Evolutionary conservation across 768 basidiomycete genomes (phyloP), one percentile per base, ranked within the genome.

Genomic region (Suillus occidentalis): DNA sequence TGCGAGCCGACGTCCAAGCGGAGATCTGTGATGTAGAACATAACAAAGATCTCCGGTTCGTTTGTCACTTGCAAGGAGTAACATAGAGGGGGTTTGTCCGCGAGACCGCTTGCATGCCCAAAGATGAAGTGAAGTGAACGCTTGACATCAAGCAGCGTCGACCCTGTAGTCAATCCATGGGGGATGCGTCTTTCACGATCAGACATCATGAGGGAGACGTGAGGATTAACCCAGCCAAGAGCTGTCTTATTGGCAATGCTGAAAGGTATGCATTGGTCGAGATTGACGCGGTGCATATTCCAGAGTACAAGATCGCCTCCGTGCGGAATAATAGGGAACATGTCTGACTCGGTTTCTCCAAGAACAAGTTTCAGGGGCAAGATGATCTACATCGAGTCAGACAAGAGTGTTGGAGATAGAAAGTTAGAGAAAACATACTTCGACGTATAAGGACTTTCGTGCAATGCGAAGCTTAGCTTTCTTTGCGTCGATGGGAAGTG

Each of bases 381-480:
- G 14, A 71, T 62, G 14, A 76, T 74, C 75, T 71, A 66, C 45
- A 42, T 49, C 43, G 36, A 43, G n/a, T 9, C 18, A 20, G 4
- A 14, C 50, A 12, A 9, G 18, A 56, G 7, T 47, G 45, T 28
- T 12, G 5, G 14, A 16, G 14, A 12, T 8, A 40, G 14, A 20
- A 14, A 9, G 0, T 22, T 9, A 10, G 4, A 43, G 8, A 22
- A 4, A 34, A 65, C 71, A 3, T 28, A 77, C 77, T 71, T 77
- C 79, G 5, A 87, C 73, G 63, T 84, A 88, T 31, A 71, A 77
- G 1, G 85, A 88, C 67, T 84, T 86, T 45, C 87, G 79, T 10
- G 87, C 87, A 40, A 87, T 68, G 6, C 84, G 79, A 12, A 82
- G 68, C 67, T 77, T 84, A 2, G 71, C 60, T 18, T 75, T 74